Evolutionary conservation across 2,329 filamentous ascomycete genomes (phyloP).

Genomic region (Drechslera avenae): DNA sequence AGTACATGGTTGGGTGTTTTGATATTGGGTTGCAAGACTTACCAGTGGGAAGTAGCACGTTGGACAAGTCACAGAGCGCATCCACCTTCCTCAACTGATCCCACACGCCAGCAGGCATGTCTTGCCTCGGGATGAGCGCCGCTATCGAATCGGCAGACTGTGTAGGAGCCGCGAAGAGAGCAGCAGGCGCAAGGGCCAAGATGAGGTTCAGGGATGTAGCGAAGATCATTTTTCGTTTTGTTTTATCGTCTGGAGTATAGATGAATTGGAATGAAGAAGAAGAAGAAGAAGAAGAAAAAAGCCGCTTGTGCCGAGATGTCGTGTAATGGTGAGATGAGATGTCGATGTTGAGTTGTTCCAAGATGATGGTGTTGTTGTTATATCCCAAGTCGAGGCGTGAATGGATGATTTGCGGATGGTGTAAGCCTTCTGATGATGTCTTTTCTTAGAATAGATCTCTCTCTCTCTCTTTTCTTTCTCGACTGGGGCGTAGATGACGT

Average conservation of each 20-base stretch:
- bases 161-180: conserved; percentile 43
- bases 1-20: conserved; percentile 8
- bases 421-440: neutral
- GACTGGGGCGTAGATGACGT: neutral
- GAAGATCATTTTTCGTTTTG: conserved; percentile 45
- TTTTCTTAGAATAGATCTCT: conserved; percentile 15
- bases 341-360: neutral
- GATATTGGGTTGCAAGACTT: conserved; percentile 12
- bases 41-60: conserved; percentile 40
- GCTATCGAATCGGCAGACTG: conserved; percentile 27
- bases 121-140: conserved; percentile 23
- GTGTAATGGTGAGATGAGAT: conserved; percentile 11
- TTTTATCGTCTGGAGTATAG: neutral
- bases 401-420: neutral
- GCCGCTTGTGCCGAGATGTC: conserved; percentile 11
- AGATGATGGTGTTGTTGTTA: conserved; percentile 1
- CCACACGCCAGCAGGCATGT: conserved; percentile 23
- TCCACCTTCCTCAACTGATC: conserved; percentile 27
- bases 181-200: conserved; percentile 42
- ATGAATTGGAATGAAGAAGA: neutral
- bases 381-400: conserved; percentile 1
- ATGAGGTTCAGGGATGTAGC: conserved; percentile 36
- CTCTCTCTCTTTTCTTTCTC: neutral
- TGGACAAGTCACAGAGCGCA: conserved; percentile 38
- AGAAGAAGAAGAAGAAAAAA: too few species aligned